A percentile compares a stretch with the other conserved stretches of the same genome.
These are phyloP conservation scores for Pythium coloratum DNA, from an alignment of 352 stramenopile species.

Conservation along the genomic window DNA sequence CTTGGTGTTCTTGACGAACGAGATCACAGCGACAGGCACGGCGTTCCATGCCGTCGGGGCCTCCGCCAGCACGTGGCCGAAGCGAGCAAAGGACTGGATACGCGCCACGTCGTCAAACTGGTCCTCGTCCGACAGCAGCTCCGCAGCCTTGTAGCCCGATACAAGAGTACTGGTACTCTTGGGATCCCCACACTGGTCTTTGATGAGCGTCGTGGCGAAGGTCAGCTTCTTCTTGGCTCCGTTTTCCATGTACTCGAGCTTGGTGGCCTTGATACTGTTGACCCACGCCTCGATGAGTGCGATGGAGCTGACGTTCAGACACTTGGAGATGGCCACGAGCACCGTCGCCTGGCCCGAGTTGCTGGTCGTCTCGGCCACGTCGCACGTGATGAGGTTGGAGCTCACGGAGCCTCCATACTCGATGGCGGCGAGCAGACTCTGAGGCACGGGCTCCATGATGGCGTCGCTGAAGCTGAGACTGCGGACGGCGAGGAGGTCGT, in stretches of 20 bases:
- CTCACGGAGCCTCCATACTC: background rate
- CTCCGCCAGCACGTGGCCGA: background rate
- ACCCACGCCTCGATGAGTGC: background rate
- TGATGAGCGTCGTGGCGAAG: background rate
- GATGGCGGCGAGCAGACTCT: background rate
- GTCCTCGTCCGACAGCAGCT: background rate
- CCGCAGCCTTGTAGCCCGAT: background rate
- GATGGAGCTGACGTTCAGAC: background rate
- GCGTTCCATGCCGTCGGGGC: background rate
- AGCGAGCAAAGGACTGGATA: background rate
- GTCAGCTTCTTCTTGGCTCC: background rate
- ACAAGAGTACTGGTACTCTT: background rate
- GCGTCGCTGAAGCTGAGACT: background rate
- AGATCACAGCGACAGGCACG: background rate
- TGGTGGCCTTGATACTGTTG: background rate
- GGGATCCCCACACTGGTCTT: background rate
- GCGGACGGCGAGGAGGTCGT: background rate
- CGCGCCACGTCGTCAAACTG: background rate
- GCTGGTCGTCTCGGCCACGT: background rate
- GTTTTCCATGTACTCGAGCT: background rate
- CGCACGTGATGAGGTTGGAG: background rate
- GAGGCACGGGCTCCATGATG: too few species aligned
- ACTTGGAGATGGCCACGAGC: background rate
- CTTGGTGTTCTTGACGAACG: background rate
- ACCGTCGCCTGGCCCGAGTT: background rate